These are phyloP conservation scores for Coprinellus micaceus DNA, from an alignment of 768 basidiomycete genomes.

Conservation along the genomic window DNA sequence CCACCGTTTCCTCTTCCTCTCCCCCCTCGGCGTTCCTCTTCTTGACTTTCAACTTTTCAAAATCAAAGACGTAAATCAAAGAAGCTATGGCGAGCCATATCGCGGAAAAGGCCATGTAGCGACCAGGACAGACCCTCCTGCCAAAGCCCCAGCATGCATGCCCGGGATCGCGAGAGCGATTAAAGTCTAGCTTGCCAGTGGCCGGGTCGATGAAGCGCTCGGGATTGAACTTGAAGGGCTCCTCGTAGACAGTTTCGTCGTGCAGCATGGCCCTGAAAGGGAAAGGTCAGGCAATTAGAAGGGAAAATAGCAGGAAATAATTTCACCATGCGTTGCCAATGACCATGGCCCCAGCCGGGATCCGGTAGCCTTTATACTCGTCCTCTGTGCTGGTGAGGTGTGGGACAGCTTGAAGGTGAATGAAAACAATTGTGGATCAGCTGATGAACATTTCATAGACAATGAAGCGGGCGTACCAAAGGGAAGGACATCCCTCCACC, in stretches of 20 bases:
- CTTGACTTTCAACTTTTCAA: slow-evolving; percentile 21
- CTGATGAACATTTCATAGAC: background rate
- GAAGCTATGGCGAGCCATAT: slow-evolving; percentile 24
- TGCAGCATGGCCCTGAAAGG: slow-evolving; percentile 37
- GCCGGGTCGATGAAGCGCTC: slow-evolving; percentile 34
- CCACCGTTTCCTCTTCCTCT: slow-evolving; percentile 10
- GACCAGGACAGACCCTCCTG: slow-evolving; percentile 24
- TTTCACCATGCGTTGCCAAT: slow-evolving; percentile 30
- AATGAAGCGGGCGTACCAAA: slow-evolving; percentile 16
- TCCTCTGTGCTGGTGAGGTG: slow-evolving; percentile 23
- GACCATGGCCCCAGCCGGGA: slow-evolving; percentile 30
- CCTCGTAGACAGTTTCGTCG: slow-evolving; percentile 34
- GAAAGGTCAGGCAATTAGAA: too few relatives aligned
- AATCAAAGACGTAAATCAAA: slow-evolving; percentile 19
- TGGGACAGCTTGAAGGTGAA: slow-evolving; percentile 14
- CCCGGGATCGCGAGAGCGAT: slow-evolving; percentile 22
- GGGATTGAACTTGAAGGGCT: slow-evolving; percentile 39
- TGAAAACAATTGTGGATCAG: background rate
- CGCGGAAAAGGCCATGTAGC: slow-evolving; percentile 22
- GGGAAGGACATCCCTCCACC: slow-evolving; percentile 25
- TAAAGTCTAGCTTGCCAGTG: slow-evolving; percentile 19
- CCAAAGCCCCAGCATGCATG: slow-evolving; percentile 31
- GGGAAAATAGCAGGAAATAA: background rate
- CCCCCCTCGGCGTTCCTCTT: too few relatives aligned
- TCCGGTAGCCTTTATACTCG: slow-evolving; percentile 27